phyloP scores from a whole-genome alignment of 2,329 filamentous ascomycete genomes.

The Leptographium radiaticola region DNA sequence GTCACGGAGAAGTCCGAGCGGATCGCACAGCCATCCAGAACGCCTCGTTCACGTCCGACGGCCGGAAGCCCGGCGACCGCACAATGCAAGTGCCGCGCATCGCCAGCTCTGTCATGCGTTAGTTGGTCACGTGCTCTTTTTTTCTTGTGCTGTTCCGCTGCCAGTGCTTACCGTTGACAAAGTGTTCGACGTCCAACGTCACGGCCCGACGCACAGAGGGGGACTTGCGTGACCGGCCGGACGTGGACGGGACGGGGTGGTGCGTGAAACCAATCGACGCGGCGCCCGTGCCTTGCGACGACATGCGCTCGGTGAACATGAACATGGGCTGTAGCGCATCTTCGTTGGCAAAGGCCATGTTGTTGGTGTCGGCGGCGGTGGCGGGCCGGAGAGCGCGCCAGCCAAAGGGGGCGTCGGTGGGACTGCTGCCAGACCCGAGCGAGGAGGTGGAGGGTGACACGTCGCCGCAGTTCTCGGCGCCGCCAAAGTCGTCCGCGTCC shows the following conservation, averaged over 20 bases:
- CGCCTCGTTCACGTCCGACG: slow-evolving; percentile 17
- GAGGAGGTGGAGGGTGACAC: not conserved
- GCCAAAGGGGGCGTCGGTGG: not conserved
- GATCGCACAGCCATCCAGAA: slow-evolving; percentile 9
- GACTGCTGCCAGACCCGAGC: not conserved
- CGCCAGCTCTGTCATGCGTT: slow-evolving; percentile 15
- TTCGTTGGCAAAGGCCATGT: not conserved
- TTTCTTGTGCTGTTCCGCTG: not conserved
- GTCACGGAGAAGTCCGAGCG: not conserved
- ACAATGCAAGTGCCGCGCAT: slow-evolving; percentile 17
- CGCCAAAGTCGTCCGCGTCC: slow-evolving; percentile 27
- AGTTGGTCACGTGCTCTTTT: not conserved
- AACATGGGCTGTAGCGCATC: not conserved
- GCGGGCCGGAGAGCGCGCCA: not conserved
- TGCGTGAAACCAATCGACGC: not conserved
- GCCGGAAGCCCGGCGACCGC: slow-evolving; percentile 18
- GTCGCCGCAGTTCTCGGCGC: slow-evolving; percentile 3
- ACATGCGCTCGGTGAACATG: not conserved
- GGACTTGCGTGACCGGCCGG: not conserved
- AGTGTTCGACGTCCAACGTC: slow-evolving; percentile 15
- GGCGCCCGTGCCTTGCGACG: not conserved
- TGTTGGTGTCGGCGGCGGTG: not conserved
- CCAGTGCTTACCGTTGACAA: slow-evolving; percentile 14
- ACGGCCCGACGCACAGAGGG: not conserved
- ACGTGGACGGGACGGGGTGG: not conserved